These are phyloP conservation scores for Starmerella roubikii DNA, from an alignment of 805 yeast species.

Conservation along the genomic window DNA sequence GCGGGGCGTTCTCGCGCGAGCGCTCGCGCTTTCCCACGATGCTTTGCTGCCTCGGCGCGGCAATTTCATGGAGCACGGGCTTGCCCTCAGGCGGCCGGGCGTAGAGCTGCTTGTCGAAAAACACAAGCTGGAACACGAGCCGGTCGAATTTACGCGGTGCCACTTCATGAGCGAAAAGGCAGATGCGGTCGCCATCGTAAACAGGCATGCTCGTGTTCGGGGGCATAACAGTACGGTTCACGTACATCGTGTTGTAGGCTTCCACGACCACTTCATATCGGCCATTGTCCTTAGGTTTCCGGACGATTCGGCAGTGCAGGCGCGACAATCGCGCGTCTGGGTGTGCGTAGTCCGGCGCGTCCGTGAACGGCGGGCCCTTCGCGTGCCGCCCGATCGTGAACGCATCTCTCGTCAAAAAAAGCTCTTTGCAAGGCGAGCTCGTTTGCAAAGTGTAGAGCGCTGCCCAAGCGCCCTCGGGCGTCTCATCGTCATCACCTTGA, in stretches of 20 bases:
- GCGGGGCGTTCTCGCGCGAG: constrained; percentile 11
- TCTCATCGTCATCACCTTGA: constrained; percentile 4
- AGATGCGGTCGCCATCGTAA: constrained; percentile 50
- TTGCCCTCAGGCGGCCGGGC: constrained; percentile 9
- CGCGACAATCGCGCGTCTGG: constrained; percentile 71
- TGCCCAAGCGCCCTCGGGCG: constrained; percentile 50
- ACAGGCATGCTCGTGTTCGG: constrained; percentile 45
- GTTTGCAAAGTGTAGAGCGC: constrained; percentile 40
- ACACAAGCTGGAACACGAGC: constrained; percentile 10
- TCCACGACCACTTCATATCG: constrained; percentile 57
- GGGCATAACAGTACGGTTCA: constrained; percentile 43
- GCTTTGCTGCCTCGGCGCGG: no score
- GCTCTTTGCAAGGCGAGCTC: constrained; percentile 35
- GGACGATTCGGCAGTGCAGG: constrained; percentile 58
- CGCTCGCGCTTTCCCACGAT: constrained; percentile 14
- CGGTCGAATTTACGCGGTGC: constrained; percentile 30
- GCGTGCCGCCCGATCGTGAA: constrained; percentile 57
- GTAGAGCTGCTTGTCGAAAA: not conserved
- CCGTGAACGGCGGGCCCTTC: constrained; percentile 21
- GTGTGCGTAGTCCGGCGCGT: constrained; percentile 36
- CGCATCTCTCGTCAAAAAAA: constrained; percentile 52
- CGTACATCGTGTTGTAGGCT: constrained; percentile 67
- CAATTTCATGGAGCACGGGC: constrained; percentile 3
- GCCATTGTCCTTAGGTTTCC: constrained; percentile 27
- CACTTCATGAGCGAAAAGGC: constrained; percentile 48